Evolutionary conservation across 139 green algal genomes (phyloP).

Genomic region (Microglena sp.): DNA sequence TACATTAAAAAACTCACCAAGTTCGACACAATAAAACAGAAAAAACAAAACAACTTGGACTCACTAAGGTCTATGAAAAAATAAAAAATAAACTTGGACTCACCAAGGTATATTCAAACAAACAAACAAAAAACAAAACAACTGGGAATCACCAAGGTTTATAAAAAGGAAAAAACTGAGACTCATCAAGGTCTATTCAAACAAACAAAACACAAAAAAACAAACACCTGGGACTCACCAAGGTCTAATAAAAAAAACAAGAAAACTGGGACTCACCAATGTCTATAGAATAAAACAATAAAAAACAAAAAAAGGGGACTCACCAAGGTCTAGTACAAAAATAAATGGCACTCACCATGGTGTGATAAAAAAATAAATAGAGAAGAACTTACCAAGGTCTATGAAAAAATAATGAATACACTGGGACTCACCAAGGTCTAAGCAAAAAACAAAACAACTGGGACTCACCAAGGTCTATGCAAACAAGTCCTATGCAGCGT

Average conservation of each 20-base stretch:
- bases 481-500: too few species aligned
- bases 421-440: background rate
- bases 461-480: conserved; percentile 1
- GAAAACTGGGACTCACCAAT: background rate
- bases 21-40: too few species aligned
- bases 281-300: too few species aligned
- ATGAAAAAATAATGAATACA: too few species aligned
- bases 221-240: background rate
- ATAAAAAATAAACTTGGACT: background rate
- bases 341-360: background rate
- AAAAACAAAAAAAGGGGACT: background rate
- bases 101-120: background rate
- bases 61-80: background rate
- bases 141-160: background rate
- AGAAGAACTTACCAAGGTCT: background rate
- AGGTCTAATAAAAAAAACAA: background rate
- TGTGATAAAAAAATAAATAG: background rate
- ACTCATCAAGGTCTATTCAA: background rate
- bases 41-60: background rate
- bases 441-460: background rate
- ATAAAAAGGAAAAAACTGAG: background rate
- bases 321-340: conserved; percentile 8
- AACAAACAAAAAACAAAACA: background rate
- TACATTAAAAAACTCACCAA: too few species aligned
- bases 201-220: background rate